phyloP scores from a whole-genome alignment of 805 yeast species.

The Cyberlindnera sargentensis region DNA sequence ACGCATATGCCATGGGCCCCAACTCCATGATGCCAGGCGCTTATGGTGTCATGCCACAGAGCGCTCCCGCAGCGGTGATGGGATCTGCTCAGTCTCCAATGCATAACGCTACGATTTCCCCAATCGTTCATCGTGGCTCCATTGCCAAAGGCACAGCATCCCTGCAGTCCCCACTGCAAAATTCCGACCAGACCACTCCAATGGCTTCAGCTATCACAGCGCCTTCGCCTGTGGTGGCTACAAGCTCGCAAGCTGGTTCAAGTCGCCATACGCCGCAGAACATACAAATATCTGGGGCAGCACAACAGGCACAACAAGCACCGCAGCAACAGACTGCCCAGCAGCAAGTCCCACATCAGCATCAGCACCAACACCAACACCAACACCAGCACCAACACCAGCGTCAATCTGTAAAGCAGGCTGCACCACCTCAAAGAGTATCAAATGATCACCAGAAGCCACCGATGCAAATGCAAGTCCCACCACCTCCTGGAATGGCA shows the following conservation, averaged over 20 bases:
- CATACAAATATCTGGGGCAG: neutral
- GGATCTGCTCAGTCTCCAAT: neutral
- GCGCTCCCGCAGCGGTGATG: neutral
- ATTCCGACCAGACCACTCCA: conserved; percentile 15
- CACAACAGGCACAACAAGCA: conserved; percentile 1
- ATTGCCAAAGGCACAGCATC: conserved; percentile 3
- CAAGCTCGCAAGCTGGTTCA: neutral
- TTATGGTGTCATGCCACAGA: neutral
- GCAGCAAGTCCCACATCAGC: too few relatives aligned
- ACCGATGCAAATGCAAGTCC: neutral
- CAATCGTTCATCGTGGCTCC: conserved; percentile 1
- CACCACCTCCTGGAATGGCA: too few relatives aligned
- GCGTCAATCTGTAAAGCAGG: neutral
- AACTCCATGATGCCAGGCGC: neutral
- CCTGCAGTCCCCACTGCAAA: conserved; percentile 20
- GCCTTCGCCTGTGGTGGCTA: conserved; percentile 12
- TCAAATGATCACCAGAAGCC: neutral
- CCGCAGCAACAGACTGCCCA: conserved; percentile 1
- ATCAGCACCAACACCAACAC: too few relatives aligned
- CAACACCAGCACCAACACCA: too few relatives aligned
- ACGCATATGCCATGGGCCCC: neutral
- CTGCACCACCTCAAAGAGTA: neutral
- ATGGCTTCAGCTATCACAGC: conserved; percentile 7
- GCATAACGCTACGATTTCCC: neutral
- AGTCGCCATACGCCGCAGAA: conserved; percentile 4